Percentiles rank a stretch among this genome's conserved stretches.
Evolutionary conservation across 2,329 filamentous ascomycete species (phyloP).

Genomic region (Pyrenophora tritici-repentis): DNA sequence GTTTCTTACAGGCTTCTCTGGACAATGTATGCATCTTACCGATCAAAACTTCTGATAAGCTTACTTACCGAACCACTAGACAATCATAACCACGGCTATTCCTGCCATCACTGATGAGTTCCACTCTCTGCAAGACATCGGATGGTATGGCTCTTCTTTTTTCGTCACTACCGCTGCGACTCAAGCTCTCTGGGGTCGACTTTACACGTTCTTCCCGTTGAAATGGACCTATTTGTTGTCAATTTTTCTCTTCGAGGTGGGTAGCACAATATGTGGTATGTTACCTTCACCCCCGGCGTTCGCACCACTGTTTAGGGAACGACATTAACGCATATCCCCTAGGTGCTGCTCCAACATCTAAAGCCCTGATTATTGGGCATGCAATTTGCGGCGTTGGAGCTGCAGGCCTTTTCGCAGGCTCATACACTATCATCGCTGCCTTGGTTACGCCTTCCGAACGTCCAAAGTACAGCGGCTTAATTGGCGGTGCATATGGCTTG

Average conservation of each 20-base stretch:
- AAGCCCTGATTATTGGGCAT: neutral
- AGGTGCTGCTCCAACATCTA: neutral
- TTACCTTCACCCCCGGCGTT: slow-evolving; percentile 30
- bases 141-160: slow-evolving; percentile 44
- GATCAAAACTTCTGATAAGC: too few species aligned
- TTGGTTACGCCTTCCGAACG: slow-evolving; percentile 48
- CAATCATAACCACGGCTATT: slow-evolving; percentile 37
- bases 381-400: neutral
- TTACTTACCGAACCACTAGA: neutral
- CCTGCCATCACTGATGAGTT: slow-evolving; percentile 42
- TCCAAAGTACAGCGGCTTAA: slow-evolving; percentile 45
- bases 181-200: slow-evolving; percentile 19
- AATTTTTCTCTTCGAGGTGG: slow-evolving; percentile 4
- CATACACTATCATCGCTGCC: slow-evolving; percentile 41
- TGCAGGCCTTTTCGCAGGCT: neutral
- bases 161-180: slow-evolving; percentile 18
- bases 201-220: slow-evolving; percentile 20
- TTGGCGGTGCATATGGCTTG: slow-evolving; percentile 46
- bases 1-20: too few species aligned
- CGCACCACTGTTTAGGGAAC: too few species aligned
- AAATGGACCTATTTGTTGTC: slow-evolving; percentile 19
- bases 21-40: too few species aligned
- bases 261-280: slow-evolving; percentile 5
- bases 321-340: too few species aligned
- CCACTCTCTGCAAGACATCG: slow-evolving; percentile 35